A percentile compares a stretch with the other conserved stretches of the same genome.
Evolutionary conservation across 352 stramenopile species (phyloP).

Genomic region (Globisporangium cylindrosporum): DNA sequence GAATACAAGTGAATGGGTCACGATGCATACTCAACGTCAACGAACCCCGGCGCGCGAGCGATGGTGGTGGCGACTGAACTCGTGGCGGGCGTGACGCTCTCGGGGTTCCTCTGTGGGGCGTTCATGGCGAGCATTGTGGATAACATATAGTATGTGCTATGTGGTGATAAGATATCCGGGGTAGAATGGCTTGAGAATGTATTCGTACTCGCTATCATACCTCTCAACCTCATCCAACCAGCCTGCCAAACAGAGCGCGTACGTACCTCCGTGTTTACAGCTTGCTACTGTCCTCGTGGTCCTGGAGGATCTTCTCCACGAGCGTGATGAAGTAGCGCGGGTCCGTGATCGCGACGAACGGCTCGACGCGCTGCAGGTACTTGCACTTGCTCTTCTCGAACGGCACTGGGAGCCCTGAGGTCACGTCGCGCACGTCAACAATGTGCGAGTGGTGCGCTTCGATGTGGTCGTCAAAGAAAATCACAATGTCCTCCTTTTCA

Average conservation of each 20-base stretch:
- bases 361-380: slow-evolving; percentile 74
- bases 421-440: slow-evolving; percentile 68
- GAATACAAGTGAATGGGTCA: not conserved
- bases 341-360: slow-evolving; percentile 78
- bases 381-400: slow-evolving; percentile 50
- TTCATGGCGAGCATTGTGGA: not conserved
- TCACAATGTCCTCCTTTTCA: slow-evolving; percentile 13
- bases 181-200: not conserved
- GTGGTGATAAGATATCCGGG: too few relatives aligned
- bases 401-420: slow-evolving; percentile 42
- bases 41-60: not conserved
- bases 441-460: slow-evolving; percentile 73
- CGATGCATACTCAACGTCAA: not conserved
- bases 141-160: too few relatives aligned
- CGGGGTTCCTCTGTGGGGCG: not conserved
- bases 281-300: slow-evolving; percentile 9
- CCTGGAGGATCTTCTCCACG: slow-evolving; percentile 32
- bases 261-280: not conserved
- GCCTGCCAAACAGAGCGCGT: too few relatives aligned
- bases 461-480: slow-evolving; percentile 86
- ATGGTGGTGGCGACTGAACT: not conserved
- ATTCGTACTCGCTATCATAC: not conserved
- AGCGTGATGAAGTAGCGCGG: slow-evolving; percentile 67
- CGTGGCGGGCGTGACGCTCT: not conserved
- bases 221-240: not conserved